Base-by-base conservation (phyloP, 2,329 filamentous ascomycete genomes). In the Aspergillus proliferans region DNA sequence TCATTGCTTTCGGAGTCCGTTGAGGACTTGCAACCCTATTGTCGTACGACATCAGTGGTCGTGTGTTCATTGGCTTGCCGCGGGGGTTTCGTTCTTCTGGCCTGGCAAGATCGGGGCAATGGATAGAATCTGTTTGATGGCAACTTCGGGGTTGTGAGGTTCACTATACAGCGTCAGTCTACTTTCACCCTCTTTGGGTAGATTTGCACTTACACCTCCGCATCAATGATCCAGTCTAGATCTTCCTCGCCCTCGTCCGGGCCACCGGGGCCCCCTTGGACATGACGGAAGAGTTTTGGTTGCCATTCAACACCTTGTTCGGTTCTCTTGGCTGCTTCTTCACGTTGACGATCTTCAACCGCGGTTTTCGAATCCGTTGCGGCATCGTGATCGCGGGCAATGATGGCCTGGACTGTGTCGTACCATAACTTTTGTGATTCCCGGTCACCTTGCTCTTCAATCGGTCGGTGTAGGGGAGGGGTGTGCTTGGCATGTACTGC, bases 361-460 rank as follows among this genome's bases (percentile, higher is more conserved):
- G 86, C 87, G n/a, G 88, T 91, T 75, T 98, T 98, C 64, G 96
- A 92, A 54, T 93, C 87, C 0, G 93, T 98, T 3, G 93, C 93
- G 7, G 86, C 71, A 58, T 88, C 87, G 62, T 98, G 93, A 60
- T 98, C 91, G 50, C 85, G 83, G 44, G 86, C 84, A 63, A 85
- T 87, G 53, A 98, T 85, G 0, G 92, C 93, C 57, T 84, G 78
- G 7, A 85, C 86, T 0, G 91, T 95, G 45, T 83, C 84, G 28
- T 83, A 72, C 93, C 93, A 98, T 42, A 98, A 75, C 54, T 77
- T 84, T 67, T 95, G 90, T 10, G 91, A 96, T 69, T 98, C 93
- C 42, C 90, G 82, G 52, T 92, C 88, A 28, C 84, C 86, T 68
- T 98, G 93, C 63, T 98, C 91, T 45, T 85, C 80, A 9, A 96